These are phyloP conservation scores for Musa acuminata DNA, from an alignment of 176 grass and related monocot genomes.

Conservation along the genomic window DNA sequence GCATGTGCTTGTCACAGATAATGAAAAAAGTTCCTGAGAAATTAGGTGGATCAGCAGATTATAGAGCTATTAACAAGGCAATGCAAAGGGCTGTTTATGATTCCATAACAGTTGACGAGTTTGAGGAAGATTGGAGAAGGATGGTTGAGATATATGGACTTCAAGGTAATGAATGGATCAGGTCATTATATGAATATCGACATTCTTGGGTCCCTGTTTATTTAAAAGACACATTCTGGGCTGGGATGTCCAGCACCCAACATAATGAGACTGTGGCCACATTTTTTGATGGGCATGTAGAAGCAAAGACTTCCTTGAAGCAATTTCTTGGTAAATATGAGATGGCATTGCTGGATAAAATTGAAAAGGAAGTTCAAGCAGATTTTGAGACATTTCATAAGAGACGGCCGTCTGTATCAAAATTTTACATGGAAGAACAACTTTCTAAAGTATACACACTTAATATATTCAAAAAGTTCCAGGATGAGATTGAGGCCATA, in stretches of 20 bases:
- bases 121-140: conserved; percentile 74
- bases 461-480: conserved; percentile 95
- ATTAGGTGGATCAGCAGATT: conserved; percentile 68
- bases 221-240: conserved; percentile 87
- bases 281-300: conserved; percentile 91
- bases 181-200: conserved; percentile 72
- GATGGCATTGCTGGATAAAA: conserved; percentile 72
- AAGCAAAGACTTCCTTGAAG: conserved; percentile 76
- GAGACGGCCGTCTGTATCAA: conserved; percentile 69
- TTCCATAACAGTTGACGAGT: conserved; percentile 67
- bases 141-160: conserved; percentile 59
- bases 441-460: conserved; percentile 90
- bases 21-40: conserved; percentile 68
- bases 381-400: conserved; percentile 99
- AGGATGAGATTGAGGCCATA: conserved; percentile 97
- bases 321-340: conserved; percentile 90
- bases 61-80: conserved; percentile 64
- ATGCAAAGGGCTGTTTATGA: conserved; percentile 84
- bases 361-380: conserved; percentile 88
- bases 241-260: conserved; percentile 82
- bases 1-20: conserved; percentile 80
- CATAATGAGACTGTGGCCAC: conserved; percentile 52
- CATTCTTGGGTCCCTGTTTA: conserved; percentile 82
- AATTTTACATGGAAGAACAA: conserved; percentile 98
- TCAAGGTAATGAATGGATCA: conserved; percentile 73